phyloP scores from a whole-genome alignment of 1,284 basidiomycete genomes.

The Ustilago shanxiensis region DNA sequence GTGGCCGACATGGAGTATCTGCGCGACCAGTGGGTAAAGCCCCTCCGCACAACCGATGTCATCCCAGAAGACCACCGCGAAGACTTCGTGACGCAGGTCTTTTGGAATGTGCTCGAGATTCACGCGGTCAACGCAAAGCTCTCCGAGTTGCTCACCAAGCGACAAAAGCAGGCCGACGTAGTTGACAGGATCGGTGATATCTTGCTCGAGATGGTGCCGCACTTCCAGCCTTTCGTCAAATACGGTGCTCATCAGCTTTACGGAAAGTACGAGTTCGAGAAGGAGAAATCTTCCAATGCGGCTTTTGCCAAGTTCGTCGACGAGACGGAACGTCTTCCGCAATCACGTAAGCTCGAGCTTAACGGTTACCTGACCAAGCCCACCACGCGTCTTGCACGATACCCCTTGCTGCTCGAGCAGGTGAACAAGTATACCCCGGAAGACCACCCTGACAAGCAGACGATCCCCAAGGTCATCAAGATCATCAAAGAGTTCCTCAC shows the following conservation, averaged over 20 bases:
- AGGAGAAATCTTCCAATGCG: constrained; percentile 92
- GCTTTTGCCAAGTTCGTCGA: constrained; percentile 98
- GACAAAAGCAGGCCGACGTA: constrained; percentile 93
- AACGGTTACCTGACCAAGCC: constrained; percentile 98
- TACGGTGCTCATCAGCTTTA: constrained; percentile 98
- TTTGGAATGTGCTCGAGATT: constrained; percentile 98
- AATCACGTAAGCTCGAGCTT: constrained; percentile 94
- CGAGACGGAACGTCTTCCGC: constrained; percentile 89
- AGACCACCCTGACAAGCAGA: constrained; percentile 86
- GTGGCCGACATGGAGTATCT: constrained; percentile 98
- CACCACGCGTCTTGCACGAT: constrained; percentile 94
- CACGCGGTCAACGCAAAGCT: constrained; percentile 89
- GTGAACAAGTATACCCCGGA: constrained; percentile 93
- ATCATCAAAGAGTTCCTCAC: constrained; percentile 85
- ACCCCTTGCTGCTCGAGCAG: constrained; percentile 92
- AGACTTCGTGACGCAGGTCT: constrained; percentile 92
- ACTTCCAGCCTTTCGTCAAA: constrained; percentile 89
- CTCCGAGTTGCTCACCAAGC: constrained; percentile 91
- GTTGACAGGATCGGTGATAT: constrained; percentile 94
- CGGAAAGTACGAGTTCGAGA: constrained; percentile 99
- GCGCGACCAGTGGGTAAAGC: constrained; percentile 90
- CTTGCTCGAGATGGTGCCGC: constrained; percentile 86
- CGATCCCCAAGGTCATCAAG: constrained; percentile 82
- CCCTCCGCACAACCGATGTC: constrained; percentile 80
- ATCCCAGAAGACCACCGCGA: constrained; percentile 82